phyloP scores from a whole-genome alignment of 2,329 filamentous ascomycete genomes.

The Monosporascus sp. region DNA sequence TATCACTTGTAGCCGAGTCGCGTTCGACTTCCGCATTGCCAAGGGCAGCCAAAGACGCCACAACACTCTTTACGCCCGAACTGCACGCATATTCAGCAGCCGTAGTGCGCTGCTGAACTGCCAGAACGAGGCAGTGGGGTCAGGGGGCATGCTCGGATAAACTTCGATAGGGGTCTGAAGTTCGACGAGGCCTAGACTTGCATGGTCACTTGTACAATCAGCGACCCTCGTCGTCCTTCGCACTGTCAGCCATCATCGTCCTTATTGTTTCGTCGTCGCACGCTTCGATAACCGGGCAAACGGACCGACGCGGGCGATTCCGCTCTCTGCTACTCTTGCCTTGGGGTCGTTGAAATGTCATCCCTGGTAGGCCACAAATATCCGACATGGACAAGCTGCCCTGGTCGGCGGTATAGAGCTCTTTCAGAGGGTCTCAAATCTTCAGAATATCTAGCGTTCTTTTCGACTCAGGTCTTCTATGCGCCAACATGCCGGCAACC shows the following conservation, averaged over 20 bases:
- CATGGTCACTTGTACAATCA: not conserved
- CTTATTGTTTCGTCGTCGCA: not conserved
- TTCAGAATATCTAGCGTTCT: not conserved
- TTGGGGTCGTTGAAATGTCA: not conserved
- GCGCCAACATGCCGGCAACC: slow-evolving; percentile 22
- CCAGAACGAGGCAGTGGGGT: not conserved
- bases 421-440: not conserved
- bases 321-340: not conserved
- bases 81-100: not conserved
- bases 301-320: not conserved
- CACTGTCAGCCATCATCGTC: not conserved
- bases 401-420: not conserved
- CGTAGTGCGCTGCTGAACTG: not conserved
- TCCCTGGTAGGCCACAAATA: not conserved
- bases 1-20: not conserved
- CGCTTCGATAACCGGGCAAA: not conserved
- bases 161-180: not conserved
- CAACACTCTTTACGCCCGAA: not conserved
- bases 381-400: not conserved
- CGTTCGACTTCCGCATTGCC: not conserved
- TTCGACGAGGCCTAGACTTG: not conserved
- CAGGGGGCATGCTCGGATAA: not conserved
- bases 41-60: too few species aligned
- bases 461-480: slow-evolving; percentile 1
- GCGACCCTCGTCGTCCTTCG: not conserved